Evolutionary conservation across 495 filamentous ascomycete species (phyloP).

Genomic region (Annulohypoxylon moriforme): DNA sequence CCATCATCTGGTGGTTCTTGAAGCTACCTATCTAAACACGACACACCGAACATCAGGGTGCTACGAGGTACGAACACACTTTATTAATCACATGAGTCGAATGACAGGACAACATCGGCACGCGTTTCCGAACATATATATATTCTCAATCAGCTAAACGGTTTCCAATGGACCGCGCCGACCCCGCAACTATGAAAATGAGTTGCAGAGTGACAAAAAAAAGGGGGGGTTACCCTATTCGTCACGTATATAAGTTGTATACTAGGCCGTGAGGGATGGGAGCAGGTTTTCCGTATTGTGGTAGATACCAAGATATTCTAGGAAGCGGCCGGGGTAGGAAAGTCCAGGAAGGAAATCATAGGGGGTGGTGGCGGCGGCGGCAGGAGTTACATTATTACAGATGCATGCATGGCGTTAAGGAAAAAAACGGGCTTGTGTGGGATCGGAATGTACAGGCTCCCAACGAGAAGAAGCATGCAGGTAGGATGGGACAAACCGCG

Average conservation of each 20-base stretch:
- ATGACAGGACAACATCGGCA: conserved; percentile 20
- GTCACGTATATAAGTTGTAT: conserved; percentile 47
- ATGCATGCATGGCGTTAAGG: conserved; percentile 51
- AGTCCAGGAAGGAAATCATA: conserved; percentile 12
- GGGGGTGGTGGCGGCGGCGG: conserved; percentile 22
- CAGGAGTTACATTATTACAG: conserved; percentile 37
- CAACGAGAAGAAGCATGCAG: conserved; percentile 31
- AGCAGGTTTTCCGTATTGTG: conserved; percentile 8
- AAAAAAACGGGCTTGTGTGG: conserved; percentile 34
- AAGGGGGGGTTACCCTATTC: conserved; percentile 26
- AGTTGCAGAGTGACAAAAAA: conserved; percentile 20
- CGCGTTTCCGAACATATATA: conserved; percentile 22
- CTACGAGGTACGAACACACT: conserved; percentile 15
- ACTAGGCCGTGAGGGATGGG: conserved; percentile 35
- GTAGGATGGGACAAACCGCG: conserved; percentile 27
- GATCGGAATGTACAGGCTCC: conserved; percentile 29
- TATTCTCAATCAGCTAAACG: neutral
- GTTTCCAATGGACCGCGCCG: neutral
- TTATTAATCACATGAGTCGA: conserved; percentile 2
- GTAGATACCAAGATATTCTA: conserved; percentile 21
- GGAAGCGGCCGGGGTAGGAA: conserved; percentile 15
- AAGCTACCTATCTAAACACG: conserved; percentile 10
- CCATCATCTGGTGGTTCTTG: conserved; percentile 47
- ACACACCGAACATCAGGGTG: neutral
- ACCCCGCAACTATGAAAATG: conserved; percentile 14